phyloP scores from a whole-genome alignment of 768 basidiomycete genomes.

The Coprinopsis sp. region DNA sequence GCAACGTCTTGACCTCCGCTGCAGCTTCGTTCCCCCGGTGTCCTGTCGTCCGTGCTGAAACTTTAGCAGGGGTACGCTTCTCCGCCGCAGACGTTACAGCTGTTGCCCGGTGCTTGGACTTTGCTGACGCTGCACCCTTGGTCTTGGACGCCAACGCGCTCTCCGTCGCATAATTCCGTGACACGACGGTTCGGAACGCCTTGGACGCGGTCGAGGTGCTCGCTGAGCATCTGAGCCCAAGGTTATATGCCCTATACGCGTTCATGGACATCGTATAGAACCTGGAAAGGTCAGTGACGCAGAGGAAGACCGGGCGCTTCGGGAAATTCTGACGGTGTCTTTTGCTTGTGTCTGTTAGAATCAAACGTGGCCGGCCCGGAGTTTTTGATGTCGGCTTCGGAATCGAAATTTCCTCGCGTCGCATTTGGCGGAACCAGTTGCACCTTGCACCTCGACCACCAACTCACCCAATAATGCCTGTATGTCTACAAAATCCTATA shows the following conservation, averaged over 20 bases:
- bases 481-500: constrained; percentile 19
- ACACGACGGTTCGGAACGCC: not conserved
- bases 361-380: not conserved
- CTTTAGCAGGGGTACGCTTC: constrained; percentile 6
- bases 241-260: constrained; percentile 4
- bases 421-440: constrained; percentile 22
- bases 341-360: not conserved
- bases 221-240: constrained; percentile 2
- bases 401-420: constrained; percentile 21
- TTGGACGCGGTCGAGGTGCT: not conserved
- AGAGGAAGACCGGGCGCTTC: not conserved
- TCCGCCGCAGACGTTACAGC: constrained; percentile 1
- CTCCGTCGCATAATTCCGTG: constrained; percentile 9
- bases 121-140: constrained; percentile 6
- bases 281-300: not conserved
- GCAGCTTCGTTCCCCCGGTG: constrained; percentile 4
- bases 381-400: constrained; percentile 5
- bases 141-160: constrained; percentile 7
- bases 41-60: constrained; percentile 5
- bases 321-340: not conserved
- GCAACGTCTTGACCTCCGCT: constrained; percentile 7
- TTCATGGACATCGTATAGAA: not conserved
- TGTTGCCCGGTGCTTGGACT: constrained; percentile 6
- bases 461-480: constrained; percentile 34
- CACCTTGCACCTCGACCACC: constrained; percentile 26